Percentiles rank a stretch among this genome's conserved stretches.
phyloP scores from a whole-genome alignment of 1,284 basidiomycete genomes.

The Schizopora paradoxa region DNA sequence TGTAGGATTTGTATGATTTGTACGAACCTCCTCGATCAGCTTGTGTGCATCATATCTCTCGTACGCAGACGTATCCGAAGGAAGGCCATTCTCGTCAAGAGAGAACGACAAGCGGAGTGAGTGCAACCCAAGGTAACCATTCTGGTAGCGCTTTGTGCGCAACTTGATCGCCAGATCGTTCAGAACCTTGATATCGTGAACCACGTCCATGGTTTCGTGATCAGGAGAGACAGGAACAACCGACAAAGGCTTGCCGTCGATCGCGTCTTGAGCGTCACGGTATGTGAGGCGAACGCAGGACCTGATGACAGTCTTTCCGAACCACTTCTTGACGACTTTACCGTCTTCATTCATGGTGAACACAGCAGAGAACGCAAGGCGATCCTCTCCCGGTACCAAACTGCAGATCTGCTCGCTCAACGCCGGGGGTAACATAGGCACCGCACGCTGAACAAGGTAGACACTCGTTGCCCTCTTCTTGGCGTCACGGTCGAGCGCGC shows the following conservation, averaged over 20 bases:
- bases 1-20: slow-evolving; percentile 10
- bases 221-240: slow-evolving; percentile 49
- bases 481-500: slow-evolving; percentile 94
- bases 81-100: slow-evolving; percentile 80
- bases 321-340: slow-evolving; percentile 83
- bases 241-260: slow-evolving; percentile 67
- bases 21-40: slow-evolving; percentile 83
- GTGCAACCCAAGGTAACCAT: slow-evolving; percentile 75
- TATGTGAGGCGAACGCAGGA: slow-evolving; percentile 88
- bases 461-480: slow-evolving; percentile 96
- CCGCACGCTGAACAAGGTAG: slow-evolving; percentile 90
- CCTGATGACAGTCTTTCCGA: slow-evolving; percentile 89
- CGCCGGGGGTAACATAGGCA: slow-evolving; percentile 93
- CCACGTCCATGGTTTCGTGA: slow-evolving; percentile 58
- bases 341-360: slow-evolving; percentile 87
- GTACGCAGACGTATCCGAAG: slow-evolving; percentile 72
- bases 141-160: slow-evolving; percentile 70
- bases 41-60: slow-evolving; percentile 69
- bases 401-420: slow-evolving; percentile 92
- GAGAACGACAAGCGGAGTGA: slow-evolving; percentile 74
- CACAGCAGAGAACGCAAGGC: slow-evolving; percentile 83
- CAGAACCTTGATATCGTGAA: slow-evolving; percentile 72
- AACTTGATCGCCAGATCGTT: slow-evolving; percentile 71
- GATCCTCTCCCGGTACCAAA: slow-evolving; percentile 81
- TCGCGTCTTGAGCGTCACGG: slow-evolving; percentile 72